Conservation (phyloP, 345 rosid genomes). For the Gossypioides kirkii region DNA sequence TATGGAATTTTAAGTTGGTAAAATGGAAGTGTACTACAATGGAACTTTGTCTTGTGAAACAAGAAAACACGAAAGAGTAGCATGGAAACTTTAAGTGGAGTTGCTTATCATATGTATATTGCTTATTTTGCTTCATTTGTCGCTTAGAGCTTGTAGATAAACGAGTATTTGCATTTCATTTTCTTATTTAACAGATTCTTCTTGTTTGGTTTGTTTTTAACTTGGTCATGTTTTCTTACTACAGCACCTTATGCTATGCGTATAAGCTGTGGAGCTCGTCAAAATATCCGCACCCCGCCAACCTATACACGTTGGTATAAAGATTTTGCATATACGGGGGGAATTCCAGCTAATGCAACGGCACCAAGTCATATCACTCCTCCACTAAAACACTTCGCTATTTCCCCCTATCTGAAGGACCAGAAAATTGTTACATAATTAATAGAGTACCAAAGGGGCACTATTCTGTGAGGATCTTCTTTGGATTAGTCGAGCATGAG, state of each 20-base stretch:
- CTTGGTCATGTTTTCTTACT: conserved; percentile 15
- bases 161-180: background rate
- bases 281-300: conserved; percentile 53
- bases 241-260: conserved; percentile 86
- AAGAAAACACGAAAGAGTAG: background rate
- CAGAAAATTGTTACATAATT: conserved; percentile 79
- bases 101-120: background rate
- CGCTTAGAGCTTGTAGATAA: background rate
- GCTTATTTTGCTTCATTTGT: background rate
- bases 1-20: conserved; percentile 6
- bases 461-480: conserved; percentile 78
- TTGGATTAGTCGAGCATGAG: conserved; percentile 43
- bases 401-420: conserved; percentile 87
- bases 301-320: conserved; percentile 84
- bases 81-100: background rate
- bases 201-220: background rate
- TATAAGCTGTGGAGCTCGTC: conserved; percentile 89
- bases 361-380: conserved; percentile 56
- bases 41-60: background rate
- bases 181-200: conserved; percentile 1
- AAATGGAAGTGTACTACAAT: background rate
- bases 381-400: conserved; percentile 68
- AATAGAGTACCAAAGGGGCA: conserved; percentile 68
- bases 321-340: conserved; percentile 92
- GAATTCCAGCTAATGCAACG: conserved; percentile 63